These are phyloP conservation scores for Coffea humblotiana DNA, from an alignment of 305 asterid species.

Conservation along the genomic window DNA sequence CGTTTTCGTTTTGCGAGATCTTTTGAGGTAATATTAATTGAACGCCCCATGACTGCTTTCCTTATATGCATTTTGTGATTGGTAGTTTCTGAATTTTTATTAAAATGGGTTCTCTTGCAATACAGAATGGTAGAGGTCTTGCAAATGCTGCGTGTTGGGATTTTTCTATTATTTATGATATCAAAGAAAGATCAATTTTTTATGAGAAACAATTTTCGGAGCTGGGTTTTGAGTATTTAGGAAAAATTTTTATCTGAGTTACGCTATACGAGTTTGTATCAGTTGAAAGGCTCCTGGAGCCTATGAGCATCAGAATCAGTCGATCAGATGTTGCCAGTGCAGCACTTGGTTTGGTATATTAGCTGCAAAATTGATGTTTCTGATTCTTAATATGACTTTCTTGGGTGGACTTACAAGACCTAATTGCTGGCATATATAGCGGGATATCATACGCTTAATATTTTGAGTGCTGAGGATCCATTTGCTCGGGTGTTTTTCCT, in stretches of 20 bases:
- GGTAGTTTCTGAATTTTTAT: not conserved
- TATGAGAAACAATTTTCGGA: not conserved
- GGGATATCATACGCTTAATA: not conserved
- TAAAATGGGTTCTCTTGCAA: not conserved
- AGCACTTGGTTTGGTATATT: not conserved
- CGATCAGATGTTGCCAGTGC: not conserved
- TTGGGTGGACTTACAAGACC: not conserved
- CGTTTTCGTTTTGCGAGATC: not conserved
- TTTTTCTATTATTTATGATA: not conserved
- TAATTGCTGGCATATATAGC: not conserved
- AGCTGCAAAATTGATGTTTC: not conserved
- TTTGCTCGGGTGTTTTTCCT: not conserved
- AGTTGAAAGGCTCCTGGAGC: not conserved
- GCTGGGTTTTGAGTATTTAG: not conserved
- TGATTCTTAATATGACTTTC: not conserved
- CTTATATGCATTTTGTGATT: not conserved
- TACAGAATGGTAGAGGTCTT: not conserved
- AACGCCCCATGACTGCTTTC: not conserved
- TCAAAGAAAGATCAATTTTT: not conserved
- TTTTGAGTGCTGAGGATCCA: not conserved
- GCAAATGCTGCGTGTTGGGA: not conserved
- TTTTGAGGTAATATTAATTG: not conserved
- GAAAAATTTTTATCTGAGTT: not conserved
- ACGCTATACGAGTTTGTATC: not conserved
- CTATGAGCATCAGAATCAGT: not conserved